Evolutionary conservation across 2,329 filamentous ascomycete species (phyloP).

Genomic region (Aspergillus arachidicola): DNA sequence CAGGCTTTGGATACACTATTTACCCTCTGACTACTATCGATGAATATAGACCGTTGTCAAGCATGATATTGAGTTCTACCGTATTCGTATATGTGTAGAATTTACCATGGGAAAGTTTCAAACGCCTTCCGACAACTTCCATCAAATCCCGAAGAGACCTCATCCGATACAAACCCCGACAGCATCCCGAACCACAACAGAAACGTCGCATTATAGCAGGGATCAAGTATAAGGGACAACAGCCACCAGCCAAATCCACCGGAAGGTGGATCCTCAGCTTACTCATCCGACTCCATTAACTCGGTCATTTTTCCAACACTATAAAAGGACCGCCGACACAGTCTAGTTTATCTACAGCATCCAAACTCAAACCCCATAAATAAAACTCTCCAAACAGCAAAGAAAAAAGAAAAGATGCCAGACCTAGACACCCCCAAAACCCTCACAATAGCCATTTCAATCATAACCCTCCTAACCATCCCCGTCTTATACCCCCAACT

Average conservation of each 20-base stretch:
- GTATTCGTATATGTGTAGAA: neutral
- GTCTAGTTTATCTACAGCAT: neutral
- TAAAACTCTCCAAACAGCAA: neutral
- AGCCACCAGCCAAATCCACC: neutral
- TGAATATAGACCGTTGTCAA: neutral
- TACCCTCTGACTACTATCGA: neutral
- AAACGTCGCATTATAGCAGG: neutral
- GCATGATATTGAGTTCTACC: neutral
- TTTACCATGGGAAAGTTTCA: neutral
- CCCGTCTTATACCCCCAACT: slow-evolving; percentile 20
- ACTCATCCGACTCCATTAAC: neutral
- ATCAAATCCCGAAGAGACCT: neutral
- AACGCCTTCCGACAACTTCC: neutral
- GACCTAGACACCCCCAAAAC: neutral
- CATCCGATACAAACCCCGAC: neutral
- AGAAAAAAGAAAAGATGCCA: neutral
- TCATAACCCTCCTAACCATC: slow-evolving; percentile 1
- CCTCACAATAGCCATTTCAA: neutral
- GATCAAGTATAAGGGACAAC: neutral
- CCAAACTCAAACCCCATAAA: neutral
- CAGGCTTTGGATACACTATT: neutral
- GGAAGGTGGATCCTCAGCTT: neutral
- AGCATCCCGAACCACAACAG: neutral
- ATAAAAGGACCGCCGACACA: neutral
- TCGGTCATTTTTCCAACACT: neutral